Evolutionary conservation across 2,329 filamentous ascomycete genomes (phyloP).

Genomic region (Ceratocystis albifundus): DNA sequence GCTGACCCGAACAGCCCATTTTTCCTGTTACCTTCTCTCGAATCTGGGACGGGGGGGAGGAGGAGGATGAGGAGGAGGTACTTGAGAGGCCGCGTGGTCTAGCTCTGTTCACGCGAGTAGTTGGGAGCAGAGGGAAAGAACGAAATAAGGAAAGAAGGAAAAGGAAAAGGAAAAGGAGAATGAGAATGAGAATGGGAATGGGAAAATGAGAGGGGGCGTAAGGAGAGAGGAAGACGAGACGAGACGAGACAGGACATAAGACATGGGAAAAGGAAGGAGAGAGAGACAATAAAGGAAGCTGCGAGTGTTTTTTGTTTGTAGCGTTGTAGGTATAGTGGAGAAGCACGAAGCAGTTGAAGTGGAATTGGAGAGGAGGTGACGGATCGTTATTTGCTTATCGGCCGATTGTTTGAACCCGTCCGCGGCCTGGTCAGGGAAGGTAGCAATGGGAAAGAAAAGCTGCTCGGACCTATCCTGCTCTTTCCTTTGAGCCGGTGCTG

Average conservation of each 20-base stretch:
- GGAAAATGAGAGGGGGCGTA: neutral
- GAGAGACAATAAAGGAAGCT: constrained; percentile 10
- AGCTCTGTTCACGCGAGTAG: neutral
- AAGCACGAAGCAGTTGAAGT: constrained; percentile 16
- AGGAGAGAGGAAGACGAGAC: neutral
- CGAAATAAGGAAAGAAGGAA: neutral
- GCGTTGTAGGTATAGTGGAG: constrained; percentile 1
- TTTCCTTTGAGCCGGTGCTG: neutral
- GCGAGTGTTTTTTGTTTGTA: neutral
- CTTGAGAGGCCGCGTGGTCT: neutral
- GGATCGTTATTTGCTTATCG: neutral
- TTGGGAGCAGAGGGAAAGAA: neutral
- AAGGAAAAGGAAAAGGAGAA: neutral
- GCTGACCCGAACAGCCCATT: neutral
- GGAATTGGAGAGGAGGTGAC: neutral
- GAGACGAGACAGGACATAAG: neutral
- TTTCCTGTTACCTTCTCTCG: neutral
- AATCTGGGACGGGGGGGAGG: neutral
- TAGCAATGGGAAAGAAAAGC: neutral
- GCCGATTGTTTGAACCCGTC: neutral
- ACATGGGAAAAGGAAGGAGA: constrained; percentile 10
- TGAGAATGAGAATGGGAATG: neutral
- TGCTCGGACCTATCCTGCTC: neutral
- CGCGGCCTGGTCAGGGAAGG: neutral
- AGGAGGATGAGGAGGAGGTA: too few relatives aligned